A percentile compares a stretch with the other conserved stretches of the same genome.
phyloP scores from a whole-genome alignment of 78 protist species.

The Carpediemonas membranifera region DNA sequence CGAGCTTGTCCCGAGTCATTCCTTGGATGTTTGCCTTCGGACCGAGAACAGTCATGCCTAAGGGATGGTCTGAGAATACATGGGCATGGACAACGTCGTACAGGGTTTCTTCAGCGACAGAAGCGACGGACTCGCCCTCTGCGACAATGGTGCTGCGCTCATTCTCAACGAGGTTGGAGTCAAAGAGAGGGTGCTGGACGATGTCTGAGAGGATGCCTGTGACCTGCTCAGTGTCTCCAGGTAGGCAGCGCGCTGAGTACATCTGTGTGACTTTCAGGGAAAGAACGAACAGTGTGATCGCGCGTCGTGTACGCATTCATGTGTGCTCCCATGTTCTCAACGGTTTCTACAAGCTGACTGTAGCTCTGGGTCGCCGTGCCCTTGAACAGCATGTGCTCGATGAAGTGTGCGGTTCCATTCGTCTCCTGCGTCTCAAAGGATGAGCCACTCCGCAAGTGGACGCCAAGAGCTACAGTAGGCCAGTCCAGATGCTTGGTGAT shows the following conservation, averaged over 20 bases:
- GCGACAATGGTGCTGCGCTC: background rate
- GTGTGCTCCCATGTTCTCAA: constrained; percentile 1
- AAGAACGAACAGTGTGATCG: background rate
- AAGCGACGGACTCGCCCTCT: background rate
- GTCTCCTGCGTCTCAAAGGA: background rate
- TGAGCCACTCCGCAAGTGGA: background rate
- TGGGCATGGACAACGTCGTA: background rate
- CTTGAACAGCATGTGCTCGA: background rate
- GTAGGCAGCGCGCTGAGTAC: background rate
- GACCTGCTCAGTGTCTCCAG: background rate
- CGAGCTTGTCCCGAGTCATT: background rate
- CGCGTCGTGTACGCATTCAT: background rate
- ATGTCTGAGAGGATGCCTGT: background rate
- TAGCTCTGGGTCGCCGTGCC: background rate
- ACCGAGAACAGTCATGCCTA: background rate
- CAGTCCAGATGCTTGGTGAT: background rate
- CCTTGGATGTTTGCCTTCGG: background rate
- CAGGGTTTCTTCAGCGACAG: background rate
- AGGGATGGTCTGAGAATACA: background rate
- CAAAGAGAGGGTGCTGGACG: background rate
- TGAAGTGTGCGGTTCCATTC: background rate
- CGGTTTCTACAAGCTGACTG: background rate
- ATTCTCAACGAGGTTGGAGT: background rate
- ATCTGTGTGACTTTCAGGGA: no score
- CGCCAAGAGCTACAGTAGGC: background rate